phyloP scores from a whole-genome alignment of 495 filamentous ascomycete species.

The Neurospora sp. region DNA sequence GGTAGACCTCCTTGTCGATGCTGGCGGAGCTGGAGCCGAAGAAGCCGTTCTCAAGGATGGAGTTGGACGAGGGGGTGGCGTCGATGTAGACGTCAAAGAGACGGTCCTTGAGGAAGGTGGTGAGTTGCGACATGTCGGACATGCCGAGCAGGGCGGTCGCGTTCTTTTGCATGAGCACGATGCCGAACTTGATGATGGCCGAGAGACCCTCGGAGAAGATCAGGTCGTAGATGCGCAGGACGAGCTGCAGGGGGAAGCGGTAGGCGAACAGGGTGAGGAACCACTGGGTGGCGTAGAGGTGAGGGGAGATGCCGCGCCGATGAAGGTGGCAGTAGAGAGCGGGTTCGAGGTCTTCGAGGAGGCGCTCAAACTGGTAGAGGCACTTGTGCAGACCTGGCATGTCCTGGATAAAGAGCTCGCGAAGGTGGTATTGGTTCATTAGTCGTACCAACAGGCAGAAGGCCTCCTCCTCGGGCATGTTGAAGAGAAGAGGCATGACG shows the following conservation, averaged over 20 bases:
- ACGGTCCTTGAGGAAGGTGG: slow-evolving; percentile 82
- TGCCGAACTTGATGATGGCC: slow-evolving; percentile 84
- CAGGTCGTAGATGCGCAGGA: slow-evolving; percentile 92
- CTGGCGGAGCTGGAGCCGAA: slow-evolving; percentile 79
- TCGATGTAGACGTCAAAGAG: slow-evolving; percentile 97
- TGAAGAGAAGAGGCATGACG: slow-evolving; percentile 93
- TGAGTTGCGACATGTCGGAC: slow-evolving; percentile 82
- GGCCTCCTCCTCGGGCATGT: slow-evolving; percentile 96
- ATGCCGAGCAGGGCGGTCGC: slow-evolving; percentile 65
- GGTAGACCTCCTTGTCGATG: slow-evolving; percentile 89
- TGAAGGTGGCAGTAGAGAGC: slow-evolving; percentile 91
- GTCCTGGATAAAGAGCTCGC: slow-evolving; percentile 88
- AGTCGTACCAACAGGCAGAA: slow-evolving; percentile 86
- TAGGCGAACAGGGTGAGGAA: slow-evolving; percentile 99
- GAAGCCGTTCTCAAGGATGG: slow-evolving; percentile 91
- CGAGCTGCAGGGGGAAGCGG: slow-evolving; percentile 91
- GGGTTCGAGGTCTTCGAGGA: slow-evolving; percentile 90
- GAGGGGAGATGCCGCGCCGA: slow-evolving; percentile 74
- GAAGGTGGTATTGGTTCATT: slow-evolving; percentile 93
- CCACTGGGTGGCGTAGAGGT: slow-evolving; percentile 97
- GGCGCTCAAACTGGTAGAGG: slow-evolving; percentile 88
- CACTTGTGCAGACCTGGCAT: slow-evolving; percentile 94
- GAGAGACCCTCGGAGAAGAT: slow-evolving; percentile 92
- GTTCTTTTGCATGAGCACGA: slow-evolving; percentile 94
- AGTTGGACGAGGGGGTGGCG: slow-evolving; percentile 72